Evolutionary conservation across 1,139 yeast species (phyloP).

Genomic region (Pneumocystis canis): DNA sequence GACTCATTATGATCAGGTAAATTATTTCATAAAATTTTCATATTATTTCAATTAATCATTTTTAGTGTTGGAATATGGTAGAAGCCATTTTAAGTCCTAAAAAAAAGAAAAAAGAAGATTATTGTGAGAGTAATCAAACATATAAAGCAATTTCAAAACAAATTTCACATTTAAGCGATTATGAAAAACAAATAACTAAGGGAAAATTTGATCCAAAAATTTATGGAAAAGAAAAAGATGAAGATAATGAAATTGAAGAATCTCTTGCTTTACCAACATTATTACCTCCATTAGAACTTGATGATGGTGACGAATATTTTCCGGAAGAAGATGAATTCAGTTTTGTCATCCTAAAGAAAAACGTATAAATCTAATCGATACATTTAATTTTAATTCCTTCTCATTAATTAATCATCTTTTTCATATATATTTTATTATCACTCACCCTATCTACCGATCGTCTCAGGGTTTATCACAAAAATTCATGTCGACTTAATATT

Average conservation of each 20-base stretch:
- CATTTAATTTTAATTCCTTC: too few species aligned
- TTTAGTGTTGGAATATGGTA: not conserved
- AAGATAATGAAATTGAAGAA: not conserved
- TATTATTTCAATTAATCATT: not conserved
- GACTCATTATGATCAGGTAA: not conserved
- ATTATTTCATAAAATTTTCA: not conserved
- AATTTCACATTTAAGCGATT: not conserved
- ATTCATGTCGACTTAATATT: too few species aligned
- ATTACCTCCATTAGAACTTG: not conserved
- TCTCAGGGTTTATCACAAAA: too few species aligned
- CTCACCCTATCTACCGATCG: too few species aligned
- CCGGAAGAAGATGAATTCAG: not conserved
- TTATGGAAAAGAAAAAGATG: not conserved
- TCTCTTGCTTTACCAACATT: not conserved
- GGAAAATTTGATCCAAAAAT: not conserved
- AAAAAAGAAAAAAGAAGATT: not conserved
- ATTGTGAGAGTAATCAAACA: not conserved
- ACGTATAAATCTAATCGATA: not conserved
- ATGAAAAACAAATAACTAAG: not conserved
- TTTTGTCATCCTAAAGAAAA: not conserved
- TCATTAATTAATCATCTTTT: too few species aligned
- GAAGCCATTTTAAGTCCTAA: not conserved
- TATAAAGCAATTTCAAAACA: not conserved
- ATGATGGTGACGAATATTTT: not conserved
- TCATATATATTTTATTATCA: too few species aligned